Evolutionary conservation across 1,139 yeast species (phyloP).

Genomic region (Wickerhamiella infanticola): DNA sequence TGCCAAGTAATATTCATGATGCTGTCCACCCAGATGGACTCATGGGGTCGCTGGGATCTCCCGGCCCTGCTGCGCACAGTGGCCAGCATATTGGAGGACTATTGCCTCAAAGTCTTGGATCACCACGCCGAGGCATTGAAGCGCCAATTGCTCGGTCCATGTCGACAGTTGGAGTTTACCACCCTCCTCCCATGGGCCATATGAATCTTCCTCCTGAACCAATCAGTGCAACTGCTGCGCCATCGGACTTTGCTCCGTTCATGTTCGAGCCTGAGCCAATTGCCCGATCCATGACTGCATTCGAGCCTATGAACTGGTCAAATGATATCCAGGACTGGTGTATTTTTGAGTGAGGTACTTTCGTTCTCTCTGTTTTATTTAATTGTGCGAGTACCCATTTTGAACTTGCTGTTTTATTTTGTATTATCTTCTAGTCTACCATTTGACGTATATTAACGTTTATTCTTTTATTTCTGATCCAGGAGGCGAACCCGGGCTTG

Average conservation of each 20-base stretch:
- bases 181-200: background rate
- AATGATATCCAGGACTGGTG: slow-evolving; percentile 16
- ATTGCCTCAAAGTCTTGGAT: background rate
- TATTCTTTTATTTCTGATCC: slow-evolving; percentile 26
- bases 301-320: slow-evolving; percentile 14
- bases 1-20: background rate
- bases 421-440: slow-evolving; percentile 8
- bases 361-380: background rate
- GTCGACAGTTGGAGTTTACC: background rate
- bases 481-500: slow-evolving; percentile 16
- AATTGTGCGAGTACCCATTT: background rate
- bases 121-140: background rate
- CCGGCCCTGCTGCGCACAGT: background rate
- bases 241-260: slow-evolving; percentile 16
- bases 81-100: background rate
- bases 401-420: background rate
- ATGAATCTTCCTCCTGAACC: background rate
- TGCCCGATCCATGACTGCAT: slow-evolving; percentile 22
- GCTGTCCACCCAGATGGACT: background rate
- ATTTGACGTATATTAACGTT: slow-evolving; percentile 30
- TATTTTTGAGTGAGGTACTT: slow-evolving; percentile 7
- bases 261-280: slow-evolving; percentile 14
- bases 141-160: background rate
- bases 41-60: background rate
- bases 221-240: slow-evolving; percentile 11